Conservation (phyloP, 23 red algal genomes). For the Agarophyton chilense region DNA sequence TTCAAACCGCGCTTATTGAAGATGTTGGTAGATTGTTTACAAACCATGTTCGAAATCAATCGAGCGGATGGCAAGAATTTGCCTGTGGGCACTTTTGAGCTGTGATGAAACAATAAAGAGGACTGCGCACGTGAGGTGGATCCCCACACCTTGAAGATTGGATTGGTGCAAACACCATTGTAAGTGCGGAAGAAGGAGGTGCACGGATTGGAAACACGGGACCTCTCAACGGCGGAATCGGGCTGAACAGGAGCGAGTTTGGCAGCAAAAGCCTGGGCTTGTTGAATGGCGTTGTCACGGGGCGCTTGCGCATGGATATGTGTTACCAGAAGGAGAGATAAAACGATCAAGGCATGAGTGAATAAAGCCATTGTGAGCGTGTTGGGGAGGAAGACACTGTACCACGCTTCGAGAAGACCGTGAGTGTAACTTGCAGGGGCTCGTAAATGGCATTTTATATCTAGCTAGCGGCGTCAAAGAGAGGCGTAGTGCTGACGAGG, state of each 20-base stretch:
- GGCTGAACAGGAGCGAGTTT: not conserved
- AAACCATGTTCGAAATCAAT: constrained; percentile 60
- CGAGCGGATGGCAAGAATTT: constrained; percentile 38
- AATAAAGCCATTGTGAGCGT: too few species aligned
- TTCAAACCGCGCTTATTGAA: constrained; percentile 44
- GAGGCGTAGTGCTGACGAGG: not conserved
- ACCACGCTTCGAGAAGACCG: too few species aligned
- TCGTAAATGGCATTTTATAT: too few species aligned
- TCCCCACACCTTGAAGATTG: constrained; percentile 15
- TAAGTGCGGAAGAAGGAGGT: constrained; percentile 11
- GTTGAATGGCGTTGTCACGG: not conserved
- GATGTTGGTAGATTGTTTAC: not conserved
- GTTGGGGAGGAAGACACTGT: too few species aligned
- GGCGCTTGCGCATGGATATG: not conserved
- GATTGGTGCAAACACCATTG: constrained; percentile 40
- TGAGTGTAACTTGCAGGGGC: too few species aligned
- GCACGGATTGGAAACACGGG: not conserved
- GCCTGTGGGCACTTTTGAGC: constrained; percentile 17
- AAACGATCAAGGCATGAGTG: not conserved
- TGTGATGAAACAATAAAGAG: not conserved
- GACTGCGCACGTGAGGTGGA: constrained; percentile 21
- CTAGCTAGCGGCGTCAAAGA: too few species aligned
- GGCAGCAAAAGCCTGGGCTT: not conserved
- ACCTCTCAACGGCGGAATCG: not conserved
- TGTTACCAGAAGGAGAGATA: not conserved